Percentiles rank a stretch among this genome's conserved stretches.
Conservation (phyloP, 2,329 filamentous ascomycete species). For the Basipetospora chlamydospora region DNA sequence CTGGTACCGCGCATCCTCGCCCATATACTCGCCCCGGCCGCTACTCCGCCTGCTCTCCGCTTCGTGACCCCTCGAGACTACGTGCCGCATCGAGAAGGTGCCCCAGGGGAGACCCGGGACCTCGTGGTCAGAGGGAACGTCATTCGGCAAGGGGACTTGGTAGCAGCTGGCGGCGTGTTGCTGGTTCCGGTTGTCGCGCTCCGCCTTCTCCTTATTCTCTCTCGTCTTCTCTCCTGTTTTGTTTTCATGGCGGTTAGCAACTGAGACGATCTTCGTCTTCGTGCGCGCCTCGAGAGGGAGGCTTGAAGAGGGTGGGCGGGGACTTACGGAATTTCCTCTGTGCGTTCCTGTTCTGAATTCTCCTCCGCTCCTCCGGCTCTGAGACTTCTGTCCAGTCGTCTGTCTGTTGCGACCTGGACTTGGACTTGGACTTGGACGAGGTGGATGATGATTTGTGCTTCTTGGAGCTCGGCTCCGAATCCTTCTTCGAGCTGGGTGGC, state of each 20-base stretch:
- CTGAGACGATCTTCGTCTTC: no score
- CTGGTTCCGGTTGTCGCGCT: conserved; percentile 49
- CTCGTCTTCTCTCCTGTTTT: conserved; percentile 51
- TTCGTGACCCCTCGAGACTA: conserved; percentile 36
- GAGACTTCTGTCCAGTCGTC: conserved; percentile 57
- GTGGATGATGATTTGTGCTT: conserved; percentile 14
- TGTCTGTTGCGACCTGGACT: conserved; percentile 25
- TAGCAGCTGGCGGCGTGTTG: conserved; percentile 51
- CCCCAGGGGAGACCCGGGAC: conserved; percentile 61
- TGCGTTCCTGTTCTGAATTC: conserved; percentile 63
- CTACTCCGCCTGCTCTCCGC: conserved; percentile 28
- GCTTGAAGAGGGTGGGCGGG: not conserved
- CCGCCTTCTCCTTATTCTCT: conserved; percentile 50
- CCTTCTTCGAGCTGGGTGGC: conserved; percentile 14
- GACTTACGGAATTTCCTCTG: conserved; percentile 61
- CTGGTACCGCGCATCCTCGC: conserved; percentile 18
- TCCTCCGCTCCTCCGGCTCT: conserved; percentile 56
- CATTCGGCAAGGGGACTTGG: conserved; percentile 40
- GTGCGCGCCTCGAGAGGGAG: not conserved
- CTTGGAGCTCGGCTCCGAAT: conserved; percentile 12
- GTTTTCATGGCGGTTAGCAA: not conserved
- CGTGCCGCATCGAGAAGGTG: conserved; percentile 44
- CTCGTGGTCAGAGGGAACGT: conserved; percentile 34
- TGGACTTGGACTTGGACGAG: conserved; percentile 23
- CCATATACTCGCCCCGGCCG: conserved; percentile 20